Evolutionary conservation across 306 rosid genomes (phyloP), one percentile per base, ranked within the genome.

Genomic region (Quercus gilva): DNA sequence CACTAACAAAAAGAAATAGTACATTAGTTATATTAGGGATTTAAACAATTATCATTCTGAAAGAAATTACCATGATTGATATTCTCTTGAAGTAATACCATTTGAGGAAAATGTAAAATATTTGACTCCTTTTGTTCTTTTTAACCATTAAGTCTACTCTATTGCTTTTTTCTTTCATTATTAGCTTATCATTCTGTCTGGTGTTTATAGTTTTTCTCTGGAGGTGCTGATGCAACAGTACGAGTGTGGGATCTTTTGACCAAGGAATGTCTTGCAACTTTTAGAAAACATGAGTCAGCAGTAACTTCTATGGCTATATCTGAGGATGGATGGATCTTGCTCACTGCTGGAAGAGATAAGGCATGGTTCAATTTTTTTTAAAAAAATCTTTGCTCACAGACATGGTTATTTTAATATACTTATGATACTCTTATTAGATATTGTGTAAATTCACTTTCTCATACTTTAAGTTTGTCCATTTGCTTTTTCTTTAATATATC

Each of bases 261-360:
- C 29, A 95, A 93, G 92, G 87, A 80, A 72, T 74, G 94, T 74
- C 76, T 89, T 49, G 94, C 96, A 29, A 86, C 89, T 68, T 86
- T 93, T 18, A 91, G 79, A 59, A 92, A 88, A 72, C 99, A 95
- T 76, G 72, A 85, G 59, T 92, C 99, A 33, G 85, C 97, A 0
- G 98, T 95, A 75, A 90, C 97, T 77, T 93, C 98, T 70, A 21
- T 95, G 77, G 91, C 98, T 13, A 0, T 95, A 60, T 93, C 99
- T 80, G 97, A 90, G 82, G 99, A 95, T 69, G 97, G 99, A 43
- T 76, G 86, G 91, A 93, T 91, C n/a, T 86, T 95, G 88, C 91
- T 93, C 75, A 93, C 91, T 77, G 91, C 96, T 77, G 99, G 97
- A 88, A 88, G 99, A 90, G 99, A 95, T 82, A 95, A 91, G 96